Evolutionary conservation across 768 basidiomycete species (phyloP).

Genomic region (Lentinula sp.): DNA sequence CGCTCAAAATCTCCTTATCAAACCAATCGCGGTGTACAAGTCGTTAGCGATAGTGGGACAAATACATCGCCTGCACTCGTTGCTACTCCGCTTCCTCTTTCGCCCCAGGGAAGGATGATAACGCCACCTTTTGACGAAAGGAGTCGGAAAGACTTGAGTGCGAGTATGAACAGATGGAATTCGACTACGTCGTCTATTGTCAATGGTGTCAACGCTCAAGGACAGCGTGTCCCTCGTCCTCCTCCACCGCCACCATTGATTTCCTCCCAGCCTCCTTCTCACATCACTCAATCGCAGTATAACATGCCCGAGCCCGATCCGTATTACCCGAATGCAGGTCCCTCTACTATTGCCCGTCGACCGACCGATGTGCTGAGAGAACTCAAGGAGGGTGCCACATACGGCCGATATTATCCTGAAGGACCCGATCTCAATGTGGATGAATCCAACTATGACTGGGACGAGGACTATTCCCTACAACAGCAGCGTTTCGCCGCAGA

Average conservation of each 20-base stretch:
- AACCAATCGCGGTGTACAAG: background rate
- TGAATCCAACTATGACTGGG: background rate
- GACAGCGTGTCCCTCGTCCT: background rate
- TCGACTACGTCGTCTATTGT: background rate
- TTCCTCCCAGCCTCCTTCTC: background rate
- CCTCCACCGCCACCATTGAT: background rate
- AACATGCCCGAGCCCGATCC: background rate
- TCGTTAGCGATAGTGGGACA: background rate
- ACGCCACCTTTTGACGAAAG: background rate
- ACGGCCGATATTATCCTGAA: background rate
- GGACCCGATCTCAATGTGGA: background rate
- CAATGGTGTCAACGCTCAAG: conserved; percentile 1
- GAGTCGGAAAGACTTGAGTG: background rate
- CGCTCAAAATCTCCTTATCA: background rate
- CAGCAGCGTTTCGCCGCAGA: background rate
- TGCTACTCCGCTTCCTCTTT: background rate
- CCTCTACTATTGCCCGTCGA: background rate
- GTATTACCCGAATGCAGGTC: background rate
- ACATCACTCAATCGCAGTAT: background rate
- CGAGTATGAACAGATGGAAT: background rate
- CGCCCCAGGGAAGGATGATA: background rate
- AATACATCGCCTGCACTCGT: background rate
- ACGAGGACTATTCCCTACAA: background rate
- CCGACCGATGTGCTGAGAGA: background rate
- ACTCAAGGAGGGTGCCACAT: background rate